Conservation (phyloP, 2,329 filamentous ascomycete species). For the Alternaria tenuissima region DNA sequence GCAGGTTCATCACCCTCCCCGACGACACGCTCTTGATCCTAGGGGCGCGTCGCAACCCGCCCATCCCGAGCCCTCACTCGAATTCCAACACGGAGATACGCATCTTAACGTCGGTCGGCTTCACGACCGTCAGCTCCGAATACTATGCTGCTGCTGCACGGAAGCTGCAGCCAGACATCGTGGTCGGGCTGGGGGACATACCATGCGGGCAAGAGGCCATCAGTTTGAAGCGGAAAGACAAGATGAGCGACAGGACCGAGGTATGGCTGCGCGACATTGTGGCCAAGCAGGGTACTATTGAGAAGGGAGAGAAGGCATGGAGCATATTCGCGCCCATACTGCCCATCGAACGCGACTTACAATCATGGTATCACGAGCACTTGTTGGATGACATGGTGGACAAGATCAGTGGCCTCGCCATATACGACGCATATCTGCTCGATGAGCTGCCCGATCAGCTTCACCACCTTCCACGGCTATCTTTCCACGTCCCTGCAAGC, state of each 20-base stretch:
- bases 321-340: constrained; percentile 70
- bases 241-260: constrained; percentile 87
- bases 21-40: constrained; percentile 73
- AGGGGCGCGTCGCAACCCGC: constrained; percentile 78
- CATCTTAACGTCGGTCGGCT: constrained; percentile 87
- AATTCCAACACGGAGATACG: constrained; percentile 77
- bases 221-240: constrained; percentile 75
- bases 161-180: constrained; percentile 79
- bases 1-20: constrained; percentile 78
- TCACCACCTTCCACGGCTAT: constrained; percentile 72
- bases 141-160: constrained; percentile 74
- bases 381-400: constrained; percentile 69
- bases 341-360: constrained; percentile 76
- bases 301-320: constrained; percentile 39
- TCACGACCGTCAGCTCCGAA: constrained; percentile 71
- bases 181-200: constrained; percentile 78
- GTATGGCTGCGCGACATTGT: constrained; percentile 79
- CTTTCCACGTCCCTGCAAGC: constrained; percentile 72
- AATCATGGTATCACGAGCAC: constrained; percentile 80
- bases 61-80: constrained; percentile 72
- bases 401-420: constrained; percentile 70
- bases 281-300: constrained; percentile 48
- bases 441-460: constrained; percentile 71
- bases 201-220: constrained; percentile 66
- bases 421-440: constrained; percentile 78